Percentiles rank a stretch among this genome's conserved stretches.
These are phyloP conservation scores for Diaporthe sp. DNA, from an alignment of 2,329 filamentous ascomycete species.

Conservation along the genomic window DNA sequence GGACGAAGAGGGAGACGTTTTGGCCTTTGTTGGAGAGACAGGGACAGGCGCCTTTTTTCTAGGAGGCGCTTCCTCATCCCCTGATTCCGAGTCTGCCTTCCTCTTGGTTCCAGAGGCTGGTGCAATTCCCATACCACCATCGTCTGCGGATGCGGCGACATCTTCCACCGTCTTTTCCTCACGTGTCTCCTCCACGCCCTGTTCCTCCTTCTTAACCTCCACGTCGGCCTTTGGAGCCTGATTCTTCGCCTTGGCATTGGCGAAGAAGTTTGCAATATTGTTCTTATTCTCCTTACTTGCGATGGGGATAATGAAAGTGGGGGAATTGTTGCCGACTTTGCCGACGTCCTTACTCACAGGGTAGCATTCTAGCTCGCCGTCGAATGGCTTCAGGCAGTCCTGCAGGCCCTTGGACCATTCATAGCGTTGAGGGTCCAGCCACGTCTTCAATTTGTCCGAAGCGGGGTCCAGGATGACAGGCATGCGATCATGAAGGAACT, in stretches of 20 bases:
- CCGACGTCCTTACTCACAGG: conserved; percentile 90
- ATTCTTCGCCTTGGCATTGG: conserved; percentile 66
- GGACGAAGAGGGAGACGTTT: conserved; percentile 43
- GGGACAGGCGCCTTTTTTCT: conserved; percentile 45
- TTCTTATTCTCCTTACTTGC: conserved; percentile 89
- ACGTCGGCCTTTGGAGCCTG: conserved; percentile 49
- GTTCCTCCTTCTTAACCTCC: conserved; percentile 52
- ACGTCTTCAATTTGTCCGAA: conserved; percentile 77
- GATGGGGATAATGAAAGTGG: conserved; percentile 85
- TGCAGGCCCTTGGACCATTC: conserved; percentile 88
- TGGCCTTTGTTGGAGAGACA: conserved; percentile 42
- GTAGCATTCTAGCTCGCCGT: conserved; percentile 86
- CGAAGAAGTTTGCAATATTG: conserved; percentile 96
- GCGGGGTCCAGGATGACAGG: conserved; percentile 89
- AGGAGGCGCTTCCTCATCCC: conserved; percentile 45
- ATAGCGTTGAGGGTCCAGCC: conserved; percentile 81
- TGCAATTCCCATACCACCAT: conserved; percentile 47
- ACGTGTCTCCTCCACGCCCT: conserved; percentile 46
- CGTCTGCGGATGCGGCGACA: conserved; percentile 39
- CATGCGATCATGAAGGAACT: conserved; percentile 95
- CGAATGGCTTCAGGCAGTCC: conserved; percentile 81
- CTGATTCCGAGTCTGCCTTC: conserved; percentile 39
- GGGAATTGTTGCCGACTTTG: conserved; percentile 93
- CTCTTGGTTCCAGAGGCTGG: conserved; percentile 42
- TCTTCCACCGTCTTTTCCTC: conserved; percentile 36